Base-by-base conservation (phyloP, 2,329 filamentous ascomycete genomes). In the Phyllosticta citriasiana region DNA sequence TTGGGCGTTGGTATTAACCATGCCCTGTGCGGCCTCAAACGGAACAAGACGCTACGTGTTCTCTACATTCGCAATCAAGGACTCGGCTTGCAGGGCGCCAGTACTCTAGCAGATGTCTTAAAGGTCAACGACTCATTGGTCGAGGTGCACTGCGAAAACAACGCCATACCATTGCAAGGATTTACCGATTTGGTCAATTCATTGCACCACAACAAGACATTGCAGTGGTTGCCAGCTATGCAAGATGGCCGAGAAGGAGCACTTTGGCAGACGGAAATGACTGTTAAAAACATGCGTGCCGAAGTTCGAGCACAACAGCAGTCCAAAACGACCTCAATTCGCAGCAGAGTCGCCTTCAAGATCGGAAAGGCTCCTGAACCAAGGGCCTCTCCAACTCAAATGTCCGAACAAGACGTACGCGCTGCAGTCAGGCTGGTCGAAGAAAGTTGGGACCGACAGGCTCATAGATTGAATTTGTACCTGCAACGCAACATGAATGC, bases 131-230 rank as follows among this genome's bases (percentile, higher is more conserved):
- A 72, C 2, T 82, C 81, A 1, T 74, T 90, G 4, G 78, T 80
- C 26, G 84, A 89, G 68, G 78, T 90, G 5, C 80, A 88, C 66
- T 89, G 87, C 70, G 86, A 87, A 64, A 84, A 87, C 70, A 90
- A 90, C 67, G 84, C 85, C 60, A 87, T 88, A 60, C 85, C 85
- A 54, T 77, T 88, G n/a, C 84, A 86, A 65, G 86, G 84, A 1
- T 86, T 88, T 65, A 88, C 85, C 0, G 84, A 86, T 57, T 74
- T 88, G 6, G 84, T 89, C 57, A 87, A 89, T 67, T 81, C 85
- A 19, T 73, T 89, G n/a, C 80, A 86, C 63, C 81, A 80, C 52
- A 90, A 90, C 67, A 81, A 79, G 2, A 82, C 81, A 0, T 71
- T 89, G 1, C 70, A 88, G 14, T 81, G 81, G 65, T 78, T 89